Conservation (phyloP, 768 basidiomycete species). For the Cubamyces sp. region DNA sequence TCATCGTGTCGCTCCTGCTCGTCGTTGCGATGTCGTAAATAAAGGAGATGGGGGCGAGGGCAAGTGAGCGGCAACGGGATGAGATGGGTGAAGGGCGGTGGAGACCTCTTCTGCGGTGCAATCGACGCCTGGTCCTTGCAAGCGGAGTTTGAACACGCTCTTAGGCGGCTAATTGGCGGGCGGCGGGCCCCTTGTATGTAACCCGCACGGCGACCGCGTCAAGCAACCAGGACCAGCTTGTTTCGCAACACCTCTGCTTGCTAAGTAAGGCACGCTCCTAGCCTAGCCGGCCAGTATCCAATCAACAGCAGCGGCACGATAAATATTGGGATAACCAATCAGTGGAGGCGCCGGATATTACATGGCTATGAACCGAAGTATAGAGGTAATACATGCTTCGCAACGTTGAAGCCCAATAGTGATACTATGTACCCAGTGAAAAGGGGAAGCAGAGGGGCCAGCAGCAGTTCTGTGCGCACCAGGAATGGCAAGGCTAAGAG, state of each 20-base stretch:
- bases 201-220: constrained; percentile 1
- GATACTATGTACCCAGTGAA: constrained; percentile 86
- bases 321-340: not conserved
- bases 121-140: constrained; percentile 15
- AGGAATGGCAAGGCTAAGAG: constrained; percentile 88
- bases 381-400: constrained; percentile 73
- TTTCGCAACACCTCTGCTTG: not conserved
- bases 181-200: not conserved
- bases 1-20: constrained; percentile 27
- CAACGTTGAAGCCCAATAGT: constrained; percentile 89
- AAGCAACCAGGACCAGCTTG: constrained; percentile 5
- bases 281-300: too few species aligned
- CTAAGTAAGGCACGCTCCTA: too few species aligned
- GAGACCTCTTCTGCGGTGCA: constrained; percentile 24
- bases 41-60: constrained; percentile 2
- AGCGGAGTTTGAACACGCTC: constrained; percentile 25
- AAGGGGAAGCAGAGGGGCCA: constrained; percentile 88
- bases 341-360: not conserved
- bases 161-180: constrained; percentile 18
- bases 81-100: constrained; percentile 21
- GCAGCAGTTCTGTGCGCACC: constrained; percentile 83
- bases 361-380: constrained; percentile 67
- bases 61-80: constrained; percentile 24
- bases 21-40: constrained; percentile 18
- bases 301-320: not conserved